These are phyloP conservation scores for Isoetes taiwanensis DNA, from an alignment of 75 land plant genomes.

Conservation along the genomic window DNA sequence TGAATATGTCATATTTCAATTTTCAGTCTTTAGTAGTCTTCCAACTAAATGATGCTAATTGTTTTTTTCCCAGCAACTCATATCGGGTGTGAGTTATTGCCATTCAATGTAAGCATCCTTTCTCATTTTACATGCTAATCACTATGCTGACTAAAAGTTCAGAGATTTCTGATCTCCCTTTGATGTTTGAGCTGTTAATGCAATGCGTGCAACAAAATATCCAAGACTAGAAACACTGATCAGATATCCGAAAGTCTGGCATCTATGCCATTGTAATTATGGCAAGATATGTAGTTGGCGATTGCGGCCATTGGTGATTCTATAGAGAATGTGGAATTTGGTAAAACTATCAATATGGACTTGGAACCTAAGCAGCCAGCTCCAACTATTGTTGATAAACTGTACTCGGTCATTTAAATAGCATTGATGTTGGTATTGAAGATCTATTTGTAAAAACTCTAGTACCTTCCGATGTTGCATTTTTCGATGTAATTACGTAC, in stretches of 20 bases:
- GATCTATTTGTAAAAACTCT: conserved; percentile 70
- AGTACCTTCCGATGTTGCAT: conserved; percentile 35
- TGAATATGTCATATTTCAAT: too few species aligned
- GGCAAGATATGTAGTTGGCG: too few species aligned
- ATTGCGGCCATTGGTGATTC: too few species aligned
- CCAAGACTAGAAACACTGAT: conserved; percentile 42
- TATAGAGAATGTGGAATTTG: not conserved
- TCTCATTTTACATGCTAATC: too few species aligned
- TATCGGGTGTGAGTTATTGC: too few species aligned
- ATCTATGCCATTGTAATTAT: conserved; percentile 69
- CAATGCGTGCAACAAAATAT: conserved; percentile 46
- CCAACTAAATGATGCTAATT: too few species aligned
- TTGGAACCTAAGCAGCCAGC: conserved; percentile 83
- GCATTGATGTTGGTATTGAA: conserved; percentile 75
- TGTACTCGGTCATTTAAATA: conserved; percentile 63
- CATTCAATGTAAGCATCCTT: too few species aligned
- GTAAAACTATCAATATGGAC: conserved; percentile 7
- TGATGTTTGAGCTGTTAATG: conserved; percentile 39
- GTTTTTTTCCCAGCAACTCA: too few species aligned
- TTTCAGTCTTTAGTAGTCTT: too few species aligned
- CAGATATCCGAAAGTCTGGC: conserved; percentile 41
- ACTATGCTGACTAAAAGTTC: not conserved
- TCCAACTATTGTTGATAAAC: conserved; percentile 70
- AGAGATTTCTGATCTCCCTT: conserved; percentile 49
- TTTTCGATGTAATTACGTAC: conserved; percentile 29